Conservation (phyloP, 768 basidiomycete genomes). For the Infundibulicybe gibba region DNA sequence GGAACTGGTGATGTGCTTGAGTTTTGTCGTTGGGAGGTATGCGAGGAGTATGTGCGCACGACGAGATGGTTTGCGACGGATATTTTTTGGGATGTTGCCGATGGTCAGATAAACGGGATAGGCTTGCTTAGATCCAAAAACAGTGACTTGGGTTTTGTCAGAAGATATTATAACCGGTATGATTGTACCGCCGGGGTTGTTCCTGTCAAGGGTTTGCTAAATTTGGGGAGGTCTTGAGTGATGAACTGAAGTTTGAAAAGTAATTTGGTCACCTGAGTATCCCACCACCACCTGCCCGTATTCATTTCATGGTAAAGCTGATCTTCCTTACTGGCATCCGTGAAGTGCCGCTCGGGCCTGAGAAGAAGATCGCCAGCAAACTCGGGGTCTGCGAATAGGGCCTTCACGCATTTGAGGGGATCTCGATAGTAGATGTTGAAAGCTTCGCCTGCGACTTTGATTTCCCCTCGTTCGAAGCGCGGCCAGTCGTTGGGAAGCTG, state of each 20-base stretch:
- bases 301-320: slow-evolving; percentile 27
- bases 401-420: slow-evolving; percentile 23
- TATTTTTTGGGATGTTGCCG: slow-evolving; percentile 30
- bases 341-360: slow-evolving; percentile 27
- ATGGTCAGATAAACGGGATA: slow-evolving; percentile 42
- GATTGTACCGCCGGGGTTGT: slow-evolving; percentile 20
- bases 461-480: slow-evolving; percentile 15
- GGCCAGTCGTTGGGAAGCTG: slow-evolving; percentile 19
- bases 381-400: slow-evolving; percentile 25
- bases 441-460: slow-evolving; percentile 18
- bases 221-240: background rate
- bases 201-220: slow-evolving; percentile 11
- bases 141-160: slow-evolving; percentile 36
- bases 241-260: background rate
- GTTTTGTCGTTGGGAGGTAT: slow-evolving; percentile 33
- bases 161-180: slow-evolving; percentile 35
- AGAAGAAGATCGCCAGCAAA: slow-evolving; percentile 20
- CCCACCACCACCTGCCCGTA: slow-evolving; percentile 44
- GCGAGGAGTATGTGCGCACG: slow-evolving; percentile 32
- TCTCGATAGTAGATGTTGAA: slow-evolving; percentile 24
- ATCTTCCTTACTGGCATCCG: slow-evolving; percentile 20
- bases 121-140: slow-evolving; percentile 31
- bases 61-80: slow-evolving; percentile 23
- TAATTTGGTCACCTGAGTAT: slow-evolving; percentile 26
- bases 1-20: slow-evolving; percentile 26